Base-by-base conservation (phyloP, 257 asterid genomes). In the Solanum chmielewskii region DNA sequence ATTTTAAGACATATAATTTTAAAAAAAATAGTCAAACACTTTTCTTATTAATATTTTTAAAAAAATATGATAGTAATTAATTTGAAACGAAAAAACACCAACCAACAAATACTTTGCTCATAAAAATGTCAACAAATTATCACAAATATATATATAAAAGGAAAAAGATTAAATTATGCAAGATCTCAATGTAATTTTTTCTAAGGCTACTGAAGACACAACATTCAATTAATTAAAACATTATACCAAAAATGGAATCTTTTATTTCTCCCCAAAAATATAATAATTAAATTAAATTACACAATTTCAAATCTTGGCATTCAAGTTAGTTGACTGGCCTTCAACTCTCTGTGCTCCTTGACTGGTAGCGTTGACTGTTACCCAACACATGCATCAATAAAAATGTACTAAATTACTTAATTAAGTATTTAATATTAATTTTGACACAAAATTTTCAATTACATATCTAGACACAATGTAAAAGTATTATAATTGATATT, bases 311-410 rank as follows among this genome's bases (percentile, higher is more conserved):
- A 73, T 80, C 87, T 86, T 88, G 89, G 90, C 87, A 89, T 86
- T 45, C 89, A 90, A 87, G 90, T 80, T 80, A 29, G 89, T 88
- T 91, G 91, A 83, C 86, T 39, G 31, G 60, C 68, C 25, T 78
- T 23, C 5, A 56, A 56, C 64, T 56, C 64, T 78, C 45, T 4
- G 60, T 78, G 23, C 42, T 16, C 6, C 42, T 31, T 78, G 16
- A 78, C 42, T 78, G 59, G 27, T 47, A 80, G 85, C 64, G 49
- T 81, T 49, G 20, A 49, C 29, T 47, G 44, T 80, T 80, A 4
- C 62, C 29, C 44, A 80, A 80, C 69, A 27, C 44, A 29, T 49
- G 68, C 44, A 80, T 80, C 68, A 80, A 47, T 29, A 25, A 78
- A 45, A 78, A 45, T 78, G 59, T 44, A 59, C 41, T 41, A 41